Evolutionary conservation across 2,329 filamentous ascomycete genomes (phyloP).

Genomic region (Colletotrichum lupini): DNA sequence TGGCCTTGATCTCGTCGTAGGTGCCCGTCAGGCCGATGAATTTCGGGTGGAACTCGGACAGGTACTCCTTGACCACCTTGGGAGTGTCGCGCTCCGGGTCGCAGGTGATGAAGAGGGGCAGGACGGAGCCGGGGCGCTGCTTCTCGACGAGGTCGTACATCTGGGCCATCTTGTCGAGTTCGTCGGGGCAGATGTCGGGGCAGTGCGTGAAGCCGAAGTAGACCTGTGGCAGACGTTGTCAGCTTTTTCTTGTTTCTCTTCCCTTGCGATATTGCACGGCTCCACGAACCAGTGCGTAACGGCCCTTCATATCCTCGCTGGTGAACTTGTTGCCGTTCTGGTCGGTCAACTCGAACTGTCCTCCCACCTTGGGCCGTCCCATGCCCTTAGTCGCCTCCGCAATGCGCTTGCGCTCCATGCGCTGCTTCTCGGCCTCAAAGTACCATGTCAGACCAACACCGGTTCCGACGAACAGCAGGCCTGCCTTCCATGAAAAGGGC

Average conservation of each 20-base stretch:
- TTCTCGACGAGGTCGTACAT: slow-evolving; percentile 83
- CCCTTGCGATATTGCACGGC: neutral
- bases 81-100: slow-evolving; percentile 93
- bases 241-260: neutral
- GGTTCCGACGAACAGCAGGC: slow-evolving; percentile 83
- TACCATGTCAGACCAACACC: slow-evolving; percentile 86
- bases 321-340: slow-evolving; percentile 83
- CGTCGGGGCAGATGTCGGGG: slow-evolving; percentile 98
- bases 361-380: slow-evolving; percentile 92
- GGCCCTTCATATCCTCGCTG: slow-evolving; percentile 84
- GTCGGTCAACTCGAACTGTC: slow-evolving; percentile 84
- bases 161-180: slow-evolving; percentile 98
- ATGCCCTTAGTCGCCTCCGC: slow-evolving; percentile 94
- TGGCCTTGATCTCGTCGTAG: slow-evolving; percentile 91
- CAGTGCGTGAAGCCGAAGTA: slow-evolving; percentile 99
- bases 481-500: slow-evolving; percentile 96
- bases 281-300: slow-evolving; percentile 77
- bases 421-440: slow-evolving; percentile 92
- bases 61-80: slow-evolving; percentile 83
- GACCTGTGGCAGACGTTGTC: slow-evolving; percentile 64
- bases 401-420: slow-evolving; percentile 88
- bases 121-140: slow-evolving; percentile 63
- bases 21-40: slow-evolving; percentile 92
- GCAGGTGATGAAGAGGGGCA: slow-evolving; percentile 93
- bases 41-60: slow-evolving; percentile 88